phyloP scores from a whole-genome alignment of 129 eudicot genomes.

The Daucus carota region DH1_v3.0 NC_030383.2:39701501-39702000 shows the following conservation, averaged over 20 bases:
- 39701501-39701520: neutral
- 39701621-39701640: neutral
- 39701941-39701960: conserved; percentile 89
- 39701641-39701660: neutral
- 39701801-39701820: conserved; percentile 54
- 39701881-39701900: neutral
- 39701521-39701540: neutral
- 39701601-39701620: neutral
- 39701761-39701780: conserved; percentile 74
- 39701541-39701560: neutral
- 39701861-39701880: neutral
- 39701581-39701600: neutral
- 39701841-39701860: neutral
- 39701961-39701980: conserved; percentile 85
- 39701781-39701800: conserved; percentile 98
- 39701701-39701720: conserved; percentile 28
- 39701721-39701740: conserved; percentile 92
- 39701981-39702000: conserved; percentile 24
- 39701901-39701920: conserved; percentile 47
- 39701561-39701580: neutral
- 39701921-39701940: conserved; percentile 61
- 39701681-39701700: conserved; percentile 1
- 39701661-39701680: neutral
- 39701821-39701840: neutral
- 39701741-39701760: conserved; percentile 92